phyloP scores from a whole-genome alignment of 345 rosid genomes.

The Pistacia vera region DNA sequence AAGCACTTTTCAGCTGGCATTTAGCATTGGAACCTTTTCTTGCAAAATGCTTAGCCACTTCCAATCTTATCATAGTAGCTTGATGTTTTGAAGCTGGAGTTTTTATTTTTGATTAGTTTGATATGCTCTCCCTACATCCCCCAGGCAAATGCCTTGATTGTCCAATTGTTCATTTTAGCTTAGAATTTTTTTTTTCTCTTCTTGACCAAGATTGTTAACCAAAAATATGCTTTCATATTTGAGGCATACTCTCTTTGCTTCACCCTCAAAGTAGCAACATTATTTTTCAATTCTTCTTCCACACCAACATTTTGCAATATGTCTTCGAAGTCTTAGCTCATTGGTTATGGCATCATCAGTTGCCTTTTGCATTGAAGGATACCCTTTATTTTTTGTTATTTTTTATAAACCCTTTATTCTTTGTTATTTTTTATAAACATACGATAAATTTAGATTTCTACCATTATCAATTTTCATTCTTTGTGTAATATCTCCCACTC shows the following conservation, averaged over 20 bases:
- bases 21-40: slow-evolving; percentile 3
- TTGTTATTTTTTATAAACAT: background rate
- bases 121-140: background rate
- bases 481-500: background rate
- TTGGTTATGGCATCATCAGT: too few relatives aligned
- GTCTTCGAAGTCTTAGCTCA: background rate
- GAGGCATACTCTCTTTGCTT: background rate
- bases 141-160: background rate
- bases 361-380: background rate
- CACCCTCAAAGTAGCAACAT: background rate
- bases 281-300: background rate
- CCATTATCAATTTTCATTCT: background rate
- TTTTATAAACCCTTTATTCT: background rate
- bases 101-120: background rate
- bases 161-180: background rate
- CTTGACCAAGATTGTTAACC: background rate
- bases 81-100: background rate
- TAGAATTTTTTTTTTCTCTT: background rate
- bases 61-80: background rate
- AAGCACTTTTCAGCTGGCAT: slow-evolving; percentile 23
- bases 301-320: background rate
- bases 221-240: background rate
- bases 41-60: background rate
- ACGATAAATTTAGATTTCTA: background rate
- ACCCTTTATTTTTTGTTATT: background rate